Evolutionary conservation across 2,329 filamentous ascomycete species (phyloP), one percentile per base, ranked within the genome.

Genomic region (Xylaria hypoxylon): DNA sequence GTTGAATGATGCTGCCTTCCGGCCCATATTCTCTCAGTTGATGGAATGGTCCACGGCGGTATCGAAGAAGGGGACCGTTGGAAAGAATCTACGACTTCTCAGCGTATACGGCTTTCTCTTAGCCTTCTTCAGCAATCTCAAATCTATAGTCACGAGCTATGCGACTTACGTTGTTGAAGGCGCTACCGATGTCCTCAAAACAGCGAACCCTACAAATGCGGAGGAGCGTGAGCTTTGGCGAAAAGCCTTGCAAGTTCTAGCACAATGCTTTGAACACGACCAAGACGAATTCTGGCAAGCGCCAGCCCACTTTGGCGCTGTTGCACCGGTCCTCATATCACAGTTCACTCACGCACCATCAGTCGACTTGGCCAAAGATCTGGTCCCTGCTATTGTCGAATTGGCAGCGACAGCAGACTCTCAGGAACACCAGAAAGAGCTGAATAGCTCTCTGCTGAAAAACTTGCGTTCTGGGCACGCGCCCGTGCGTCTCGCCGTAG

Each of bases 241-340:
- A 45, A 86, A 87, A 19, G 87, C 93, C 2, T 85, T 98, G 57
- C 82, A 84, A 59, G 92, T 93, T 22, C 84, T 98, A 51, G 83
- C 86, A 31, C 90, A 89, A 72, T 91, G 89, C 72, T 97, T 98
- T 76, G 86, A 91, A 79, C 89, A 97, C 77, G 96, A 98, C 76
- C 92, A 97, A 80, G 94, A 97, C 77, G 92, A 94, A 79, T 98
- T 97, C 83, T 98, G 94, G 94, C 94, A 97, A 84, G 89, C 92
- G 0, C 95, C 96, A 0, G 87, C 92, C 0, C 94, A 97, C 80
- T 97, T 97, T 76, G 84, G 85, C 64, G 87, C 87, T 31, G 89
- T 97, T 44, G 87, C 89, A 15, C 83, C 85, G 0, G 88, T 91
- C 2, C 84, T 98, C 33, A 85, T 93, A 68, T 81, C 85, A 26